Percentiles rank a stretch among this genome's conserved stretches.
phyloP scores from a whole-genome alignment of 1,284 basidiomycete species.

The Ganoderma lucidum region DNA sequence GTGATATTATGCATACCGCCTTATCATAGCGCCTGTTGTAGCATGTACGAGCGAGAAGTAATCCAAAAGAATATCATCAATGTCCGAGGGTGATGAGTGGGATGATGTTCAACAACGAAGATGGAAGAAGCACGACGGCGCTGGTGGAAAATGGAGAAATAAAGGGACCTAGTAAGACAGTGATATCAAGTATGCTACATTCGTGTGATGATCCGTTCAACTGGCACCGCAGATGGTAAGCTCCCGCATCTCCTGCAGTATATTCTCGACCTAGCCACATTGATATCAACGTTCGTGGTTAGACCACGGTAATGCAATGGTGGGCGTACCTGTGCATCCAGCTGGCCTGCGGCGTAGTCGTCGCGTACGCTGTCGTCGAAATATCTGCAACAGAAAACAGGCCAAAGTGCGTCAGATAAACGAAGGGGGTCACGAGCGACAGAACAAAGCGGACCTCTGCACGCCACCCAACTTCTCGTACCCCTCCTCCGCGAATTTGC shows the following conservation, averaged over 20 bases:
- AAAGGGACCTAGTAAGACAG: conserved; percentile 1
- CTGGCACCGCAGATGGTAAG: conserved; percentile 86
- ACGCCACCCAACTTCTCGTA: conserved; percentile 98
- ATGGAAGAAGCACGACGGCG: background rate
- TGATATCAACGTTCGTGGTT: background rate
- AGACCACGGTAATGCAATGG: background rate
- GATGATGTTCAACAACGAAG: background rate
- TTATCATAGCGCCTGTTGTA: background rate
- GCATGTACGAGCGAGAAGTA: background rate
- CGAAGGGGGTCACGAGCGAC: background rate
- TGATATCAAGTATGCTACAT: conserved; percentile 22
- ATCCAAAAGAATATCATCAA: background rate
- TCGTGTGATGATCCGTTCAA: conserved; percentile 33
- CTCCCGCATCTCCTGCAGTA: conserved; percentile 96
- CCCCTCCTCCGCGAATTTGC: conserved; percentile 96
- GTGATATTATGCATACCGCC: background rate
- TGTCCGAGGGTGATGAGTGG: background rate
- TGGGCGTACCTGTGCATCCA: conserved; percentile 84
- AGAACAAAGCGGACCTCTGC: conserved; percentile 66
- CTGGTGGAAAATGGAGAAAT: background rate
- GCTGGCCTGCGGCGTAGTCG: conserved; percentile 95
- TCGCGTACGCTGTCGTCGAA: conserved; percentile 92
- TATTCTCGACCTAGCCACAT: conserved; percentile 72
- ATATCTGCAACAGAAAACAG: conserved; percentile 60
- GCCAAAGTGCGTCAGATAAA: conserved; percentile 9